These are phyloP conservation scores for Thelonectria olida DNA, from an alignment of 2,329 filamentous ascomycete species.

Conservation along the genomic window DNA sequence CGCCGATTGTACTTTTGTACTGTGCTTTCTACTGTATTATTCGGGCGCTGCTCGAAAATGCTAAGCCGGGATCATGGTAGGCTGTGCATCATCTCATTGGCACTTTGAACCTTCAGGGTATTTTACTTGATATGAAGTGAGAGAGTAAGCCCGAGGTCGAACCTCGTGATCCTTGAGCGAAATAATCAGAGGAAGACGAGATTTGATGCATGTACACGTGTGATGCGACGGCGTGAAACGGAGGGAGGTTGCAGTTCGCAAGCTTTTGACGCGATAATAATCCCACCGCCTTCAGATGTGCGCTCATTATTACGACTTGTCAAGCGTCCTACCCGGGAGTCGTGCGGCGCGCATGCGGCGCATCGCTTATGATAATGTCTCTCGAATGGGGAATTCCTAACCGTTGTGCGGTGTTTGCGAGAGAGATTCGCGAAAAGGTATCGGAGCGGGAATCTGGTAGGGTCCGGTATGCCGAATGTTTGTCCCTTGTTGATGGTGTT, in stretches of 20 bases:
- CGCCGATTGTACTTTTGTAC: constrained; percentile 12
- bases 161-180: constrained; percentile 20
- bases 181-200: constrained; percentile 8
- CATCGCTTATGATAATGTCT: constrained; percentile 8
- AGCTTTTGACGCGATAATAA: background rate
- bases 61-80: constrained; percentile 12
- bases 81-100: constrained; percentile 11
- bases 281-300: background rate
- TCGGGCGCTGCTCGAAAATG: constrained; percentile 5
- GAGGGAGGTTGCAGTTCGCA: constrained; percentile 8
- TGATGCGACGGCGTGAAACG: constrained; percentile 21
- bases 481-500: background rate
- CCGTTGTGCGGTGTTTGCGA: background rate
- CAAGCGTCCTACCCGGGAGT: constrained; percentile 5
- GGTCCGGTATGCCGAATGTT: background rate
- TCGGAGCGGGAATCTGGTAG: background rate
- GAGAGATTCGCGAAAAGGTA: background rate
- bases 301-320: background rate
- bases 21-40: constrained; percentile 3
- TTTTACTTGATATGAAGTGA: constrained; percentile 12
- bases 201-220: constrained; percentile 19
- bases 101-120: too few species aligned
- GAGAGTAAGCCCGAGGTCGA: constrained; percentile 20
- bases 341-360: background rate
- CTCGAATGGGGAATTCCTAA: background rate